Evolutionary conservation across 2,329 filamentous ascomycete genomes (phyloP).

Genomic region (Apiospora rasikravindrae): DNA sequence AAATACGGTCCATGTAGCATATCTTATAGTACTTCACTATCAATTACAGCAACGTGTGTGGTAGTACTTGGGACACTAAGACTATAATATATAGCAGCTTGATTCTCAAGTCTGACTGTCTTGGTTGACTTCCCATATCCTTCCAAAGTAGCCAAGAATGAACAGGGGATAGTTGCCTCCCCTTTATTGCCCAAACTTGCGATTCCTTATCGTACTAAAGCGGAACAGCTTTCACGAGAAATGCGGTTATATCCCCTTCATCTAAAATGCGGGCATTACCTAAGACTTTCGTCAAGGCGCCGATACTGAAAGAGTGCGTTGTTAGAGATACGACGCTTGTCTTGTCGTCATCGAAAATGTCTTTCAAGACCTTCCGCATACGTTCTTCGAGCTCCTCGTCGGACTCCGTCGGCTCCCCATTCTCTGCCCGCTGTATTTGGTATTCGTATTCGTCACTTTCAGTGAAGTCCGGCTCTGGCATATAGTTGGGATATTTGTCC

Average conservation of each 20-base stretch:
- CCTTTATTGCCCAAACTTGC: not conserved
- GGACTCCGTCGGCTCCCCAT: not conserved
- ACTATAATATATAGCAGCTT: too few relatives aligned
- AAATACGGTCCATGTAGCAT: too few relatives aligned
- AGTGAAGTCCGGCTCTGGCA: not conserved
- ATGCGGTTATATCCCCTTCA: not conserved
- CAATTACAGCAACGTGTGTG: too few relatives aligned
- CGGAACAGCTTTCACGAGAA: not conserved
- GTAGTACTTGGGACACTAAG: too few relatives aligned
- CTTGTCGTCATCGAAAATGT: not conserved
- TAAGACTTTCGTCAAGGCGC: not conserved
- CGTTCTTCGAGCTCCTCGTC: not conserved
- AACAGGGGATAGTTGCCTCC: not conserved
- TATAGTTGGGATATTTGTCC: not conserved
- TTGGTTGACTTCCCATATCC: not conserved
- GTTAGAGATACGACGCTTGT: not conserved
- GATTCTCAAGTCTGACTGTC: not conserved
- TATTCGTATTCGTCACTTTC: not conserved
- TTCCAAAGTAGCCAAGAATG: not conserved
- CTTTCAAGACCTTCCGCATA: not conserved
- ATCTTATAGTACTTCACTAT: too few relatives aligned
- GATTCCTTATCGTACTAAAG: not conserved
- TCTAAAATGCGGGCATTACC: not conserved
- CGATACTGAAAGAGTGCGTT: not conserved
- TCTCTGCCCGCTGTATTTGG: not conserved